Conservation (phyloP, 1,139 yeast genomes). For the Hemisphaericaspora xylanilytica region DNA sequence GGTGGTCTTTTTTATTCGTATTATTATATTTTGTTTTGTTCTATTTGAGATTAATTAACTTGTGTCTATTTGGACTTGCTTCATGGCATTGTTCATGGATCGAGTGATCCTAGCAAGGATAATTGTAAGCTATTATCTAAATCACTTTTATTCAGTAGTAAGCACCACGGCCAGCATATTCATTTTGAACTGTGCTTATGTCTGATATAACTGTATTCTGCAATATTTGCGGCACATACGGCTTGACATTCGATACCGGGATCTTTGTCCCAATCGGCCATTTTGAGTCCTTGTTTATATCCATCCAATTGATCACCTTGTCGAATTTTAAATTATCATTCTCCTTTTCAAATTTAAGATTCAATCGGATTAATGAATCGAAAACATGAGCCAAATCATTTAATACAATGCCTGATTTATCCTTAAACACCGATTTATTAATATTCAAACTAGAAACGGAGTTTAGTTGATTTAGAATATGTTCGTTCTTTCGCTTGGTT, state of each 20-base stretch:
- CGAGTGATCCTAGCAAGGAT: too few species aligned
- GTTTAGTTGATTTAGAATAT: conserved; percentile 29
- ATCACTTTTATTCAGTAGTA: too few species aligned
- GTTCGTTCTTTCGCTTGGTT: conserved; percentile 29
- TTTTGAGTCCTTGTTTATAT: conserved; percentile 36
- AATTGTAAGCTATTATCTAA: too few species aligned
- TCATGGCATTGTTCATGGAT: too few species aligned
- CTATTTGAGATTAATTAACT: too few species aligned
- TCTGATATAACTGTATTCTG: not conserved
- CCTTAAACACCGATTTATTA: conserved; percentile 36
- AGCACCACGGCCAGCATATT: conserved; percentile 15
- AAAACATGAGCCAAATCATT: conserved; percentile 40
- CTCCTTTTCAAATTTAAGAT: conserved; percentile 42
- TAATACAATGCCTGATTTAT: conserved; percentile 34
- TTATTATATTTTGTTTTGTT: too few species aligned
- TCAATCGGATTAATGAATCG: conserved; percentile 38
- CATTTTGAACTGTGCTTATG: conserved; percentile 1
- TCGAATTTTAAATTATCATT: conserved; percentile 43
- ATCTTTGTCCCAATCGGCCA: conserved; percentile 47
- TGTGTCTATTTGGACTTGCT: too few species aligned
- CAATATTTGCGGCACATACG: conserved; percentile 12
- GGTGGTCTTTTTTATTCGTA: too few species aligned
- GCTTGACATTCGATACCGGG: conserved; percentile 25
- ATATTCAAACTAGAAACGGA: conserved; percentile 39
- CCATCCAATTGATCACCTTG: conserved; percentile 36